Base-by-base conservation (phyloP, 768 basidiomycete species). In the Cyathus striatus region DNA sequence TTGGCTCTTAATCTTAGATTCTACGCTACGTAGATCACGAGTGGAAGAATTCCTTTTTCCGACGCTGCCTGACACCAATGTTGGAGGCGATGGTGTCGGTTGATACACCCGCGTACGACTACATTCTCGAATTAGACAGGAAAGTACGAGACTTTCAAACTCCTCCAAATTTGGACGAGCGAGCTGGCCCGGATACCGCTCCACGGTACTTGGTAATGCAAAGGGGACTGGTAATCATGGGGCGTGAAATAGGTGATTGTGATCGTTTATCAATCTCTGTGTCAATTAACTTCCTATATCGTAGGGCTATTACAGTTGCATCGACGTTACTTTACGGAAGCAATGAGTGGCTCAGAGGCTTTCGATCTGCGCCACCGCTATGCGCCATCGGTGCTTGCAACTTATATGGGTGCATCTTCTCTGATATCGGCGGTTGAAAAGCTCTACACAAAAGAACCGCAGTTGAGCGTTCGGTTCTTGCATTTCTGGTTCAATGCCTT, bases 401-500 rank as follows among this genome's bases (percentile, higher is more conserved):
- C 81, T 10, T 86, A 80, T 59, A 68, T 77, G 17, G 68, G 77
- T 20, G 75, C 79, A 6, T 71, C 75, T 37, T 77, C 67, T 27
- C 62, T 87, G 40, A 78, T 86, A 23, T 69, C 71, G 49, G 70
- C 76, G 2, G 60, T 84, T 14, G 74, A 79, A 47, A 69, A 65
- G 25, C 61, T 86, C 18, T 81, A 75, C 56, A 63, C 73, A 27
- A 69, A 74, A 47, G 76, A 83, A 54, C 73, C 78, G 6, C 75
- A 80, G 49, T 59, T 86, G 39, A 78, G 76, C 48, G 73, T 73
- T 40, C 72, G 86, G 23, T 82, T 84, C 50, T 70, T 83, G 59
- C 75, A 79, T 56, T 78, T 84, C 52, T 89, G 86, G 85, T 81
- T 82, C 45, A 84, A 87, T 53, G 69, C 76, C 16, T 85, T 84